Conservation (phyloP, 257 asterid genomes). For the Solanum megistacrolobum region DNA sequence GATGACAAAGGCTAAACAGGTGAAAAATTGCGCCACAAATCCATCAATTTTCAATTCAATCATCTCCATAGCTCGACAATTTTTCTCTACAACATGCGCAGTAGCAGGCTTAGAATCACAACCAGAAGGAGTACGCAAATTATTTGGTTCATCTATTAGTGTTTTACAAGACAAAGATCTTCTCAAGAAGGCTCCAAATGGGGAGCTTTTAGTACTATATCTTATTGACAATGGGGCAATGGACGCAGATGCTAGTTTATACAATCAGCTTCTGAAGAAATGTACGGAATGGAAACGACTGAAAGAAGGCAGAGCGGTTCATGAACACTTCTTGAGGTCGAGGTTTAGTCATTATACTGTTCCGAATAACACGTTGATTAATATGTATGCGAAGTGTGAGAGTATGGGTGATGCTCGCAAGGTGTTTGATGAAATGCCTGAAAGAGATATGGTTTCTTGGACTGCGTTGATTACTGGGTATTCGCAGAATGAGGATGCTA, state of each 20-base stretch:
- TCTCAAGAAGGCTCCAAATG: conserved; percentile 29
- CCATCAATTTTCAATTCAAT: not conserved
- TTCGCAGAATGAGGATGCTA: conserved; percentile 37
- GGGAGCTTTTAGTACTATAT: conserved; percentile 45
- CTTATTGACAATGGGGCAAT: conserved; percentile 43
- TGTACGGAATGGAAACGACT: conserved; percentile 41
- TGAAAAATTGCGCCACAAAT: not conserved
- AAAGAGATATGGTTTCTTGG: conserved; percentile 70
- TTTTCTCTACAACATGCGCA: conserved; percentile 1
- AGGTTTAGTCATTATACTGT: conserved; percentile 24
- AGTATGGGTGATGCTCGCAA: conserved; percentile 40
- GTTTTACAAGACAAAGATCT: conserved; percentile 36
- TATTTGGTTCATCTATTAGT: not conserved
- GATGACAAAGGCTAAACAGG: not conserved
- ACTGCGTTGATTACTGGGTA: conserved; percentile 66
- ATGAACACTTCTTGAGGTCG: conserved; percentile 43
- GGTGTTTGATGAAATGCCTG: conserved; percentile 67
- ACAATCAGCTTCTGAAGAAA: conserved; percentile 36
- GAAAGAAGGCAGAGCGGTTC: conserved; percentile 46
- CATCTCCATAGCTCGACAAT: not conserved
- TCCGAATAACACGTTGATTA: conserved; percentile 33
- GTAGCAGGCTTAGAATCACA: not conserved
- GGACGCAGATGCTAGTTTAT: conserved; percentile 40
- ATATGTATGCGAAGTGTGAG: conserved; percentile 50
- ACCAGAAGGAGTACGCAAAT: not conserved